Evolutionary conservation across 257 asterid genomes (phyloP).

Genomic region (Nicotiana otophora): DNA sequence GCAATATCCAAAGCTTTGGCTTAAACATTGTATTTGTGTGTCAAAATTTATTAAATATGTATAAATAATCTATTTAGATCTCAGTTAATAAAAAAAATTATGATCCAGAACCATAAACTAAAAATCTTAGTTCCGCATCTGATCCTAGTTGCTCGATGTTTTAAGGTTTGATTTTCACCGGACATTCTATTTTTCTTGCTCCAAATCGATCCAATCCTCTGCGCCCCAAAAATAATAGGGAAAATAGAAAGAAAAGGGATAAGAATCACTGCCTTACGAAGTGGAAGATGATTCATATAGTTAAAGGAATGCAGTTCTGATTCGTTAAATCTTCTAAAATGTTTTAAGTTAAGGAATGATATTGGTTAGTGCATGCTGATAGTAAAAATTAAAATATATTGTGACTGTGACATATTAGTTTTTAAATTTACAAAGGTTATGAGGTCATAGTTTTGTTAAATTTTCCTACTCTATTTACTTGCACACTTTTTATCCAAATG

Average conservation of each 20-base stretch:
- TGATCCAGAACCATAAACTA: too few relatives aligned
- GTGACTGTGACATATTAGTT: not conserved
- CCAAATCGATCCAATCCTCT: too few relatives aligned
- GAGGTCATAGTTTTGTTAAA: not conserved
- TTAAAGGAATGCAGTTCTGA: not conserved
- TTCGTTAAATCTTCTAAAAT: not conserved
- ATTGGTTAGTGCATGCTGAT: not conserved
- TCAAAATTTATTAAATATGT: too few relatives aligned
- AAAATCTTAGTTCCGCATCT: too few relatives aligned
- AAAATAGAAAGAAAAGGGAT: not conserved
- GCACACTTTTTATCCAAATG: not conserved
- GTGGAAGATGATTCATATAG: not conserved
- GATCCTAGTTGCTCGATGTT: too few relatives aligned
- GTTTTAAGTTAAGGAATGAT: not conserved
- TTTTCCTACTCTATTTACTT: not conserved
- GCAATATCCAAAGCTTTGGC: too few relatives aligned
- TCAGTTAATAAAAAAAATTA: too few relatives aligned
- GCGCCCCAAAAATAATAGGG: not conserved
- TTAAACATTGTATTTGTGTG: too few relatives aligned
- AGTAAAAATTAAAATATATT: not conserved
- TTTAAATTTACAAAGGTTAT: not conserved
- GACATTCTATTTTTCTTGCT: too few relatives aligned
- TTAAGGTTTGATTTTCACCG: too few relatives aligned
- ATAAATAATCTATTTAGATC: too few relatives aligned
- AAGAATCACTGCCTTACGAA: not conserved